Evolutionary conservation across 2,329 filamentous ascomycete species (phyloP).

Genomic region (Botrytis paeoniae): DNA sequence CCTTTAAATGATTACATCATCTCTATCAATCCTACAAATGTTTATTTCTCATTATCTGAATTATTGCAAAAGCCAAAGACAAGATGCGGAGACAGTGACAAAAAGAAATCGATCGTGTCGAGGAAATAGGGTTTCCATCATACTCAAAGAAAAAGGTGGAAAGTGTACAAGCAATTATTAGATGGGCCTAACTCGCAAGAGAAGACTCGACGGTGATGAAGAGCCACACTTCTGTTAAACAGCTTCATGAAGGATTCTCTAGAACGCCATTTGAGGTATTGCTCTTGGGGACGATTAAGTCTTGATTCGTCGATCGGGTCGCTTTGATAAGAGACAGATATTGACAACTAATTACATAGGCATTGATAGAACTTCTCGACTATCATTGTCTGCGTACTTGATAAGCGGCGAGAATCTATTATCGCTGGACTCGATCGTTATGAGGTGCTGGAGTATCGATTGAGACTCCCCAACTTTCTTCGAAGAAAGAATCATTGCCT

Average conservation of each 20-base stretch:
- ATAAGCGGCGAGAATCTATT: neutral
- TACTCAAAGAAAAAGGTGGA: constrained; percentile 9
- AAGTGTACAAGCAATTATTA: constrained; percentile 7
- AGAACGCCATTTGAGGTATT: neutral
- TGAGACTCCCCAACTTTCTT: constrained; percentile 33
- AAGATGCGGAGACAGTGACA: neutral
- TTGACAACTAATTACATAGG: neutral
- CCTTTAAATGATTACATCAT: neutral
- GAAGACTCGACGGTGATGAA: neutral
- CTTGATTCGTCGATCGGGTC: neutral
- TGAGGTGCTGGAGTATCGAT: neutral
- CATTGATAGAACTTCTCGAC: neutral
- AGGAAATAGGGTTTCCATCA: constrained; percentile 11
- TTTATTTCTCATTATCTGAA: neutral
- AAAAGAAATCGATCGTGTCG: neutral
- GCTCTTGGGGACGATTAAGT: neutral
- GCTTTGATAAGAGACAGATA: neutral
- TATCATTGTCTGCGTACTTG: neutral
- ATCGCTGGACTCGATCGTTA: neutral
- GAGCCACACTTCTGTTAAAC: neutral
- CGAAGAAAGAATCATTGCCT: constrained; percentile 35
- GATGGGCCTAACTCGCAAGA: neutral
- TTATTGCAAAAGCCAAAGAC: neutral
- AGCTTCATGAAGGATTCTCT: neutral
- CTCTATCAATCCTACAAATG: neutral